Evolutionary conservation across 2,329 filamentous ascomycete species (phyloP).

Genomic region (Geosmithia flava): DNA sequence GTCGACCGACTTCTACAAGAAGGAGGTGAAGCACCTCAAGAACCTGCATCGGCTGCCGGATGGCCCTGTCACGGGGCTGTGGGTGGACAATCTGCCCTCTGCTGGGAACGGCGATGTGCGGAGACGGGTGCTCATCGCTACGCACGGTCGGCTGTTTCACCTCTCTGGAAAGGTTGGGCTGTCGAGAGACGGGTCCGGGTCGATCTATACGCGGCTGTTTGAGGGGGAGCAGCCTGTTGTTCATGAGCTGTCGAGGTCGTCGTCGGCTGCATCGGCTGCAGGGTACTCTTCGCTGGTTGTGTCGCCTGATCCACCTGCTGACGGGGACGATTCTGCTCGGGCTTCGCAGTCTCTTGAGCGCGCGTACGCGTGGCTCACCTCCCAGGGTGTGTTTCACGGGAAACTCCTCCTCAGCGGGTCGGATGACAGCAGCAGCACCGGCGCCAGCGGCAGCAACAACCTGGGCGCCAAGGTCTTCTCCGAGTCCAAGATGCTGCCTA

Average conservation of each 20-base stretch:
- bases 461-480: conserved; percentile 65
- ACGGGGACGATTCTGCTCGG: conserved; percentile 27
- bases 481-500: conserved; percentile 65
- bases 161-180: conserved; percentile 67
- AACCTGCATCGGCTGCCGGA: conserved; percentile 72
- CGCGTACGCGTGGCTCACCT: conserved; percentile 81
- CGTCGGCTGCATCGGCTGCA: conserved; percentile 27
- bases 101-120: conserved; percentile 42
- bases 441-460: conserved; percentile 14
- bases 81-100: conserved; percentile 63
- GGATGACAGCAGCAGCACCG: conserved; percentile 29
- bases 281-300: conserved; percentile 54
- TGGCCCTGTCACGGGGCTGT: conserved; percentile 73
- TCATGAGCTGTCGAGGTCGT: conserved; percentile 52
- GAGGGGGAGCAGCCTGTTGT: conserved; percentile 71
- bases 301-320: conserved; percentile 61
- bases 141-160: conserved; percentile 66
- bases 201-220: conserved; percentile 79
- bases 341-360: conserved; percentile 43
- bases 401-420: conserved; percentile 50
- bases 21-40: conserved; percentile 88
- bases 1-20: conserved; percentile 85
- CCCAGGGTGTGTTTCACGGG: conserved; percentile 82
- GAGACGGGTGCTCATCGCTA: conserved; percentile 68
- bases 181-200: conserved; percentile 67